Base-by-base conservation (phyloP, 306 rosid species). In the Citrullus colocynthis region DNA sequence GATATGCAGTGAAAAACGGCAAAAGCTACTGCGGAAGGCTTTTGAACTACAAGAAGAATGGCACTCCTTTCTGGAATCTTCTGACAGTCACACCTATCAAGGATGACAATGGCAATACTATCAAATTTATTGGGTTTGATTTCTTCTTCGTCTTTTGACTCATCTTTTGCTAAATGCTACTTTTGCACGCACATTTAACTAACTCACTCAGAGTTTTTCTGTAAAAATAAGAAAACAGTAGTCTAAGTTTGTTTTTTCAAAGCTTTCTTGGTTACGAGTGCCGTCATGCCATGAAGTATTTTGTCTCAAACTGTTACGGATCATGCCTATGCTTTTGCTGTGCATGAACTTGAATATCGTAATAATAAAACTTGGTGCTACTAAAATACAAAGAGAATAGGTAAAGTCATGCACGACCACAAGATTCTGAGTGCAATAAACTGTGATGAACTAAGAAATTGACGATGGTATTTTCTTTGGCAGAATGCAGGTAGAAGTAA, bases 401-500 rank as follows among this genome's bases (percentile, higher is more conserved):
- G 30, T 15, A 72, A 49, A 73, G 44, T 28, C 34, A 51, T 73
- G 20, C 44, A 73, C 4, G 45, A 30, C 24, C n/a, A 55, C 28
- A 73, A 32, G 39, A 73, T 16, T 51, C 61, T 51, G 12, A 30
- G 39, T 28, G 59, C 45, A 52, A 9, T 28, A 51, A 16, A 17
- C 1, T 45, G 41, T 49, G 30, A 51, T 72, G 76, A 73, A 73
- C 60, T 73, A 73, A 51, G 77, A 73, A 51, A 51, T 73, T 15
- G 28, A 51, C 32, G 24, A 24, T 21, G 57, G 48, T 32, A 36
- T 48, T 78, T 64, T 49, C 72, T 74, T 72, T 76, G 77, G 70
- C 96, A 95, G 99, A 89, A 95, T 95, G 99, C 99, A 95, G 90
- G 98, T 95, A 80, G 98, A 95, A 86, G 98, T 95, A 77, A 95